These are phyloP conservation scores for Naganishia vaughanmartiniae DNA, from an alignment of 768 basidiomycete species.

Conservation along the genomic window DNA sequence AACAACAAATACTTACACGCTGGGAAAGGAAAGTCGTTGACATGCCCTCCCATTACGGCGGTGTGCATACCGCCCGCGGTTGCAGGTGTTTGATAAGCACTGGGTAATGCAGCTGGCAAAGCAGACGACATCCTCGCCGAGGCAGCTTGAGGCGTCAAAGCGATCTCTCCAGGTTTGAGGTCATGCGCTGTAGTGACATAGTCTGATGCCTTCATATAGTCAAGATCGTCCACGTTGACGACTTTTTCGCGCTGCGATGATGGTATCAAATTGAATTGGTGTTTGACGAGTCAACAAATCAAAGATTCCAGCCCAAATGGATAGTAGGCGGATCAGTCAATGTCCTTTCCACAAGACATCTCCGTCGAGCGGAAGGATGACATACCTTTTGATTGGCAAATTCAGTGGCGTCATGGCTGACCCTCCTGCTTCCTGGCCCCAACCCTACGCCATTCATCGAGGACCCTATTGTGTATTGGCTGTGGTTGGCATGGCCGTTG, in stretches of 20 bases:
- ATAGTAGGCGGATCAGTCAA: not conserved
- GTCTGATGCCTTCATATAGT: constrained; percentile 17
- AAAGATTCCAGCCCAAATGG: not conserved
- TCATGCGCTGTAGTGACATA: constrained; percentile 7
- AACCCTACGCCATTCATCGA: constrained; percentile 5
- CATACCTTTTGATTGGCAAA: constrained; percentile 4
- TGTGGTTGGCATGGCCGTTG: not conserved
- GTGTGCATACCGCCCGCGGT: constrained; percentile 18
- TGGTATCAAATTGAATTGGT: too few species aligned
- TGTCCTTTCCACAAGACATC: too few species aligned
- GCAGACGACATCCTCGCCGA: not conserved
- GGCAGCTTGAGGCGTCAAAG: not conserved
- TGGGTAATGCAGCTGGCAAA: not conserved
- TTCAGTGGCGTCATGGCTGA: constrained; percentile 7
- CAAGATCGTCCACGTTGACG: constrained; percentile 22
- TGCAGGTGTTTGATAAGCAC: constrained; percentile 9
- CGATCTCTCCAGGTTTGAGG: constrained; percentile 16
- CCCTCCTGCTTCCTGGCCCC: constrained; percentile 14
- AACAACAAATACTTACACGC: constrained; percentile 13
- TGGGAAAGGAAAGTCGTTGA: constrained; percentile 26
- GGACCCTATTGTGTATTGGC: not conserved
- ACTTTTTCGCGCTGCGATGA: constrained; percentile 13
- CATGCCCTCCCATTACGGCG: constrained; percentile 3
- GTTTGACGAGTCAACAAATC: not conserved
- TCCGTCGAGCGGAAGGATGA: not conserved